Percentiles rank a stretch among this genome's conserved stretches.
Evolutionary conservation across 2,329 filamentous ascomycete genomes (phyloP).

Genomic region (Trichophyton simii): DNA sequence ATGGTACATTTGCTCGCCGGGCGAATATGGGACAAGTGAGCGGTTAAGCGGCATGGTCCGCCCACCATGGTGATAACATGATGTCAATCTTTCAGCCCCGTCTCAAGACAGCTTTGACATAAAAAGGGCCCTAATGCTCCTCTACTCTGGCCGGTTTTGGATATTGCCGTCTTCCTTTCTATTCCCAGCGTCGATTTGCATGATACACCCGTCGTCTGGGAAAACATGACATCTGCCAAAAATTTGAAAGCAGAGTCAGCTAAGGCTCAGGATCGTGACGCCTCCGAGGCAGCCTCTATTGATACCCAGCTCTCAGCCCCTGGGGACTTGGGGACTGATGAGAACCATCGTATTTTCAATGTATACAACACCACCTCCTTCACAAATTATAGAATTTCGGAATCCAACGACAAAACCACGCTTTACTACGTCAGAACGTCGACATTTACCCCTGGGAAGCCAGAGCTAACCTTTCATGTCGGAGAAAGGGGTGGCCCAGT

Average conservation of each 20-base stretch:
- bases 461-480: slow-evolving; percentile 24
- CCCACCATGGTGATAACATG: not conserved
- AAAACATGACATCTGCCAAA: not conserved
- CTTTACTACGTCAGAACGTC: slow-evolving; percentile 21
- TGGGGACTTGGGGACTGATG: not conserved
- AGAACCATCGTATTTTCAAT: slow-evolving; percentile 9
- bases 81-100: not conserved
- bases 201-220: too few relatives aligned
- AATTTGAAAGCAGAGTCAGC: not conserved
- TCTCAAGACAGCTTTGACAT: not conserved
- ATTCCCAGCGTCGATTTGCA: too few relatives aligned
- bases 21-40: not conserved
- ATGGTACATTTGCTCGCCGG: not conserved
- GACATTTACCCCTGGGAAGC: slow-evolving; percentile 19
- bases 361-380: slow-evolving; percentile 5
- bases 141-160: not conserved
- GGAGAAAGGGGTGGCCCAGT: slow-evolving; percentile 20
- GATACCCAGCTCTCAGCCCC: not conserved
- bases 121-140: not conserved
- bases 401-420: slow-evolving; percentile 8
- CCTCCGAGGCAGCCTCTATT: not conserved
- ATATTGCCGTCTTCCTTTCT: not conserved
- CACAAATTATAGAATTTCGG: slow-evolving; percentile 9
- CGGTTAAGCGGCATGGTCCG: not conserved
- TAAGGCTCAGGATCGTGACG: not conserved